Percentiles rank a stretch among this genome's conserved stretches.
Conservation (phyloP, 139 green algal species). For the Volvox reticuliferus region DNA sequence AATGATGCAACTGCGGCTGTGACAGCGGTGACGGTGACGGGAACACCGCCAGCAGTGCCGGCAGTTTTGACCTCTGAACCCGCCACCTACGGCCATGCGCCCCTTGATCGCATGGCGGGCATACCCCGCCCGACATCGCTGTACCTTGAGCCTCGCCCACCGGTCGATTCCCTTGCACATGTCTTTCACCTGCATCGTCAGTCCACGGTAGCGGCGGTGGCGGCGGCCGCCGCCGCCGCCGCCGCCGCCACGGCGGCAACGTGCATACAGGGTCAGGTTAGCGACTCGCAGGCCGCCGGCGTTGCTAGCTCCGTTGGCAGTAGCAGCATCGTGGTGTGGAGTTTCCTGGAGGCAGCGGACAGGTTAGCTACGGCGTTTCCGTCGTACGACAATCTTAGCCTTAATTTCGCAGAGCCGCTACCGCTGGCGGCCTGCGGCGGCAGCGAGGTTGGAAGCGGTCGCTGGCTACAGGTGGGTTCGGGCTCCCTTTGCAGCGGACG, state of each 20-base stretch:
- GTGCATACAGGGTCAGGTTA: background rate
- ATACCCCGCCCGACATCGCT: background rate
- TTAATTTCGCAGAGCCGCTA: conserved; percentile 34
- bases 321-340: conserved; percentile 33
- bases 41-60: no score
- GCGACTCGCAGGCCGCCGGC: conserved; percentile 35
- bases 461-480: conserved; percentile 14
- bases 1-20: no score
- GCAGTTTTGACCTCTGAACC: background rate
- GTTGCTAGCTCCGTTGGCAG: conserved; percentile 38
- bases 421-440: background rate
- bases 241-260: background rate
- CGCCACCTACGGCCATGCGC: background rate
- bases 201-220: background rate
- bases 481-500: no score
- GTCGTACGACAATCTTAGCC: background rate
- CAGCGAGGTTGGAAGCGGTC: background rate
- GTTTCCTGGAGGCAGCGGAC: conserved; percentile 27
- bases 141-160: background rate
- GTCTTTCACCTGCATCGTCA: conserved; percentile 19
- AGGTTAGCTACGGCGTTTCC: background rate
- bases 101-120: background rate
- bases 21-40: no score
- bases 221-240: conserved; percentile 7
- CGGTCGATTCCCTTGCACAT: background rate